Evolutionary conservation across 495 filamentous ascomycete genomes (phyloP).

Genomic region (Antarctomyces pellizariae): DNA sequence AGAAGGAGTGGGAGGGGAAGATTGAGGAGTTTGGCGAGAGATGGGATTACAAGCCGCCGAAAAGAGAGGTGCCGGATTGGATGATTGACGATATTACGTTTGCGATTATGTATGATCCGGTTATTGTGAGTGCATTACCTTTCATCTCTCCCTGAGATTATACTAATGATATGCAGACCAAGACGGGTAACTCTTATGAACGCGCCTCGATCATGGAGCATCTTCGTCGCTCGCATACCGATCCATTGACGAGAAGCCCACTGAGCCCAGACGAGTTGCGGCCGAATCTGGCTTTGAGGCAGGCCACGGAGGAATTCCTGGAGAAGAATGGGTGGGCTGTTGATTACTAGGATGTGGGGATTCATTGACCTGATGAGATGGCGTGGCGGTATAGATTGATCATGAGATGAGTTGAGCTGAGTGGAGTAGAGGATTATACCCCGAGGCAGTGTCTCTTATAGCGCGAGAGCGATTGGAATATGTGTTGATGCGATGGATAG

Average conservation of each 20-base stretch:
- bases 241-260: slow-evolving; percentile 65
- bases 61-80: slow-evolving; percentile 61
- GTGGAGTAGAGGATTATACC: too few relatives aligned
- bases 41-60: slow-evolving; percentile 22
- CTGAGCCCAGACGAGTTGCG: slow-evolving; percentile 48
- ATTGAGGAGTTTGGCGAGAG: slow-evolving; percentile 33
- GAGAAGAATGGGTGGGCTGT: slow-evolving; percentile 81
- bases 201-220: slow-evolving; percentile 72
- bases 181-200: slow-evolving; percentile 74
- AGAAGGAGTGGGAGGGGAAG: slow-evolving; percentile 28
- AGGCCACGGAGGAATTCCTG: slow-evolving; percentile 67
- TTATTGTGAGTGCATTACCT: slow-evolving; percentile 28
- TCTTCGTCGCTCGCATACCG: slow-evolving; percentile 44
- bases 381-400: neutral
- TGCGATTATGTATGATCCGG: slow-evolving; percentile 79
- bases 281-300: slow-evolving; percentile 62
- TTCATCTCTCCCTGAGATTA: slow-evolving; percentile 1
- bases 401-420: too few relatives aligned
- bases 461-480: too few relatives aligned
- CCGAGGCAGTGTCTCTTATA: too few relatives aligned
- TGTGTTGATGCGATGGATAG: too few relatives aligned
- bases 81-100: slow-evolving; percentile 80
- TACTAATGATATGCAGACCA: slow-evolving; percentile 26
- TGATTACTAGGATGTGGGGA: slow-evolving; percentile 38
- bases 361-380: too few relatives aligned